A percentile compares a stretch with the other conserved stretches of the same genome.
Conservation (phyloP, 352 stramenopile species). For the Pythium vanterpoolii region DNA sequence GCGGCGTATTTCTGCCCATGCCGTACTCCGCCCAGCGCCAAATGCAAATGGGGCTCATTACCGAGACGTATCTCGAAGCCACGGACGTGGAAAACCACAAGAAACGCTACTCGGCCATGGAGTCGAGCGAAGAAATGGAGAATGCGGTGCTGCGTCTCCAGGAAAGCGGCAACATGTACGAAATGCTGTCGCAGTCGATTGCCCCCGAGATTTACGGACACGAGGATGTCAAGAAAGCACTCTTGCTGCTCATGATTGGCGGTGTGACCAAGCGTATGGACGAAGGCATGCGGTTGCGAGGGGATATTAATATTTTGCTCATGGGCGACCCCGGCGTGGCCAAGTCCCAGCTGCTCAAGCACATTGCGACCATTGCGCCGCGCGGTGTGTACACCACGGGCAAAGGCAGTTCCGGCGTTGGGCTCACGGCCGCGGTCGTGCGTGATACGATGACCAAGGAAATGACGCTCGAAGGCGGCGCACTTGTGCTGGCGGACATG, state of each 20-base stretch:
- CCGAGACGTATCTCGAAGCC: slow-evolving; percentile 97
- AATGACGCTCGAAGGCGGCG: slow-evolving; percentile 91
- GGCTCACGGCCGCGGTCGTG: slow-evolving; percentile 97
- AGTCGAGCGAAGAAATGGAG: slow-evolving; percentile 84
- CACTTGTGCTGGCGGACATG: slow-evolving; percentile 98
- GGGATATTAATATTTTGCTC: slow-evolving; percentile 98
- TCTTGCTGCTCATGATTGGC: slow-evolving; percentile 97
- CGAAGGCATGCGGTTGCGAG: slow-evolving; percentile 95
- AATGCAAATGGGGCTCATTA: slow-evolving; percentile 96
- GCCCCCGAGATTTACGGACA: slow-evolving; percentile 99
- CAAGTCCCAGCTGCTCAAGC: slow-evolving; percentile 99
- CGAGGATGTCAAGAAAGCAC: slow-evolving; percentile 98
- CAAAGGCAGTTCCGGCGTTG: slow-evolving; percentile 98
- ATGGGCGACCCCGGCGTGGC: slow-evolving; percentile 98
- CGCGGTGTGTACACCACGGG: slow-evolving; percentile 99
- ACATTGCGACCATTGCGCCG: slow-evolving; percentile 95
- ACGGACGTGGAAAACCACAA: slow-evolving; percentile 97
- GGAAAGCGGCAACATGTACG: slow-evolving; percentile 86
- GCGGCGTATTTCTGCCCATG: slow-evolving; percentile 94
- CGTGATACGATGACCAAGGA: slow-evolving; percentile 95
- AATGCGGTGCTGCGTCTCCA: slow-evolving; percentile 67
- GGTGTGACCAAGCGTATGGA: slow-evolving; percentile 89
- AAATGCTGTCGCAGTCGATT: slow-evolving; percentile 93
- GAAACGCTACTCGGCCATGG: slow-evolving; percentile 94
- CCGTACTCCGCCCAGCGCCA: slow-evolving; percentile 91